phyloP scores from a whole-genome alignment of 2,329 filamentous ascomycete genomes.

The Acrocalymma vagum region DNA sequence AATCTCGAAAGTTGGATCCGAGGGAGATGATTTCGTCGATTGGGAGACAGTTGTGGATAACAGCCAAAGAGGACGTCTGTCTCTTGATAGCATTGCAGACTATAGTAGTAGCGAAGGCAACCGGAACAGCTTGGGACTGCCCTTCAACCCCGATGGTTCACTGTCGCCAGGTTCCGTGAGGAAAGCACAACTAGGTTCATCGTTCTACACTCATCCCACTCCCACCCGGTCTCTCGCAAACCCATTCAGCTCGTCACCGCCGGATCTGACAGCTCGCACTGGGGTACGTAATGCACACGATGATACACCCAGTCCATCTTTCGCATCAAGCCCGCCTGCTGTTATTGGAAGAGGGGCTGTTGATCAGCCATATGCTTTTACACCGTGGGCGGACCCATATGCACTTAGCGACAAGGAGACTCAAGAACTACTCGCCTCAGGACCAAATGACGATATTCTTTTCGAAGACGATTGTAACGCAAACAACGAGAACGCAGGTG shows the following conservation, averaged over 20 bases:
- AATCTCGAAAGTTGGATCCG: constrained; percentile 1
- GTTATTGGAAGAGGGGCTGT: constrained; percentile 5
- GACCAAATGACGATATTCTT: constrained; percentile 46
- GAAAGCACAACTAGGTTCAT: constrained; percentile 12
- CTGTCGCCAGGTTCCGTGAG: constrained; percentile 17
- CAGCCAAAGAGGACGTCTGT: constrained; percentile 25
- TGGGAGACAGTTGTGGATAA: constrained; percentile 44
- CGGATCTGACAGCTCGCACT: constrained; percentile 17
- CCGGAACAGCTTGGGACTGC: constrained; percentile 24
- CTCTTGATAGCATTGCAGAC: constrained; percentile 41
- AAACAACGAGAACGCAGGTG: background rate
- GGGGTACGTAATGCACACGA: constrained; percentile 15
- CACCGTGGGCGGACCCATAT: constrained; percentile 30
- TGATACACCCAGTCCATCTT: constrained; percentile 9
- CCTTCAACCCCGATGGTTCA: constrained; percentile 15
- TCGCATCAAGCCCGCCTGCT: constrained; percentile 17
- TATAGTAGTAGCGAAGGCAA: constrained; percentile 40
- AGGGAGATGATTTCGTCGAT: constrained; percentile 32
- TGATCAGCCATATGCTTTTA: constrained; percentile 21
- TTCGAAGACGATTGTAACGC: constrained; percentile 13
- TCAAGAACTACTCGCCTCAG: constrained; percentile 42
- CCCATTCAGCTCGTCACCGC: constrained; percentile 41
- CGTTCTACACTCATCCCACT: constrained; percentile 33
- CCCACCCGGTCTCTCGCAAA: constrained; percentile 29
- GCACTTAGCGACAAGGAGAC: constrained; percentile 42